A percentile compares a stretch with the other conserved stretches of the same genome.
Evolutionary conservation across 202 grass and related monocot genomes (phyloP).

Genomic region (Panicum hallii): DNA sequence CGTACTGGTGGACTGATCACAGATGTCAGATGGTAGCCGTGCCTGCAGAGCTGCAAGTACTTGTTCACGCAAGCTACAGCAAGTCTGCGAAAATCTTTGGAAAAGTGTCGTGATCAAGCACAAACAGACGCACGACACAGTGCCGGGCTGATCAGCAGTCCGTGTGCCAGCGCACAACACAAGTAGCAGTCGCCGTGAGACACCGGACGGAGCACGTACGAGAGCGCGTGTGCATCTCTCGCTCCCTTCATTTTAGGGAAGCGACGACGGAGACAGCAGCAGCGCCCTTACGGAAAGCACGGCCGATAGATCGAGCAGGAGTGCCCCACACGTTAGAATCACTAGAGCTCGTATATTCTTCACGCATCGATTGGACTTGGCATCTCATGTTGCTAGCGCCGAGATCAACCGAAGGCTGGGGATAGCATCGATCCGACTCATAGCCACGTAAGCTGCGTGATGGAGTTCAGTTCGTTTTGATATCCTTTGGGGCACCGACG

Average conservation of each 20-base stretch:
- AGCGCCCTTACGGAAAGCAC: too few species aligned
- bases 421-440: conserved; percentile 14
- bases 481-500: neutral
- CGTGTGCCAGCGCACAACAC: neutral
- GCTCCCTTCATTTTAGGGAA: neutral
- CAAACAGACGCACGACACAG: neutral
- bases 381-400: neutral
- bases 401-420: neutral
- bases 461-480: neutral
- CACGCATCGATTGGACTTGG: neutral
- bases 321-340: neutral
- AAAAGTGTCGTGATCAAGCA: neutral
- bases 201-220: neutral
- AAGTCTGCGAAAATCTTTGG: too few species aligned
- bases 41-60: too few species aligned
- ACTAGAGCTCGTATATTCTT: neutral
- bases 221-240: neutral
- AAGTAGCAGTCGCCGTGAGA: neutral
- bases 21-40: too few species aligned
- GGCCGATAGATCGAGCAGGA: too few species aligned
- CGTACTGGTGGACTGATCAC: too few species aligned
- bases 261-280: too few species aligned
- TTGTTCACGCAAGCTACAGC: too few species aligned
- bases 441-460: neutral
- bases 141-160: neutral